Evolutionary conservation across 108 stramenopile species (phyloP).

Genomic region (Nitzschia palea): DNA sequence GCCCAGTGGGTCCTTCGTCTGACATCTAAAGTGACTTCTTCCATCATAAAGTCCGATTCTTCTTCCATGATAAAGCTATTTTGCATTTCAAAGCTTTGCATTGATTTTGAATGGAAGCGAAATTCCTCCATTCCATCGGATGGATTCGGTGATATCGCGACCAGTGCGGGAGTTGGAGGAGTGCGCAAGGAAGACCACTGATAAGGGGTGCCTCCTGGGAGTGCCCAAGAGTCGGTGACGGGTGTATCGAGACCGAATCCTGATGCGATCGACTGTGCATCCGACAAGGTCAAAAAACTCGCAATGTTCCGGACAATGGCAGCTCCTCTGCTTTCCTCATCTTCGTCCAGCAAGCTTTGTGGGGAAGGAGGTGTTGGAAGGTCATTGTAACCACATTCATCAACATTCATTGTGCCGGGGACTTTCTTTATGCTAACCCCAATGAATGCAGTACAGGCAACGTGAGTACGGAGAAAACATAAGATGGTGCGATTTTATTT

Average conservation of each 20-base stretch:
- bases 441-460: too few relatives aligned
- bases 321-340: conserved; percentile 1
- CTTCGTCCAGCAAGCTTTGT: neutral
- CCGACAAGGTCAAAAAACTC: conserved; percentile 57
- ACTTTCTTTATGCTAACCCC: too few relatives aligned
- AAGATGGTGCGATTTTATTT: too few relatives aligned
- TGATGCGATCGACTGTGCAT: conserved; percentile 12
- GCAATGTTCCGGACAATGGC: conserved; percentile 55
- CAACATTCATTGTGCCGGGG: too few relatives aligned
- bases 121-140: conserved; percentile 12
- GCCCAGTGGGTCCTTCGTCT: conserved; percentile 38
- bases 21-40: conserved; percentile 22
- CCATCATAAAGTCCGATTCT: conserved; percentile 19
- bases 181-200: conserved; percentile 13
- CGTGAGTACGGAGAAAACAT: too few relatives aligned
- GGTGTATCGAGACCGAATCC: conserved; percentile 8
- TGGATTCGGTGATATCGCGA: conserved; percentile 50
- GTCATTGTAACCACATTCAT: too few relatives aligned
- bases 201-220: neutral
- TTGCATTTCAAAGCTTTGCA: neutral
- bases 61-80: neutral
- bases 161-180: conserved; percentile 34
- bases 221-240: neutral
- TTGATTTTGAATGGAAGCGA: neutral
- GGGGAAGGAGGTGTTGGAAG: neutral